Conservation (phyloP, 129 eudicot species). For the Chrysanthemum seticuspe region DNA sequence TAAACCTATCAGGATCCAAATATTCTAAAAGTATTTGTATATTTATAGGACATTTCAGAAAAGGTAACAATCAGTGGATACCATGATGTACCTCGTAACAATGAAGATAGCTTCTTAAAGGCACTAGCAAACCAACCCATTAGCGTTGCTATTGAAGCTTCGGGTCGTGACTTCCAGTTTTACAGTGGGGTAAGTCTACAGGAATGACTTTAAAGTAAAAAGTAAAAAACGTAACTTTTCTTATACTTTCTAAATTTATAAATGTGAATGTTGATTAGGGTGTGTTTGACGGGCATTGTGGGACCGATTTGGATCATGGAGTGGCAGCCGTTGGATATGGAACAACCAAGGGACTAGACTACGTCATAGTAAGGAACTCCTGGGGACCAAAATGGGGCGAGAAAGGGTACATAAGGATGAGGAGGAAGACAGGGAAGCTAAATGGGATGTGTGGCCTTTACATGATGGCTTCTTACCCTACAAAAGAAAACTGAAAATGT, state of each 20-base stretch:
- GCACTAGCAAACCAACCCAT: slow-evolving; percentile 94
- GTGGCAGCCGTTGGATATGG: slow-evolving; percentile 92
- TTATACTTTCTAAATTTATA: slow-evolving; percentile 5
- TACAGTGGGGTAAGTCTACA: slow-evolving; percentile 72
- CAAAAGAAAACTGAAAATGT: slow-evolving; percentile 44
- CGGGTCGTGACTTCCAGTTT: slow-evolving; percentile 89
- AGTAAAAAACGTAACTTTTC: background rate
- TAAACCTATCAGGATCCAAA: slow-evolving; percentile 3
- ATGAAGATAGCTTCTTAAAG: slow-evolving; percentile 73
- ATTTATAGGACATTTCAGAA: slow-evolving; percentile 56
- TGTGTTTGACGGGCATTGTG: slow-evolving; percentile 80
- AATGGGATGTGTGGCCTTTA: slow-evolving; percentile 74
- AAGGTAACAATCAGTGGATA: slow-evolving; percentile 75
- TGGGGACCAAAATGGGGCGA: slow-evolving; percentile 94
- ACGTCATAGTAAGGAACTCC: slow-evolving; percentile 68
- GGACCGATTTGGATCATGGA: slow-evolving; percentile 76
- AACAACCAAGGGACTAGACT: slow-evolving; percentile 51
- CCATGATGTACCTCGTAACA: slow-evolving; percentile 76
- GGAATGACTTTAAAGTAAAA: background rate
- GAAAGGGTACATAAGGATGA: slow-evolving; percentile 85
- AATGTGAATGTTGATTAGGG: slow-evolving; percentile 49
- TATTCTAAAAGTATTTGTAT: slow-evolving; percentile 6
- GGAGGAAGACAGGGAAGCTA: slow-evolving; percentile 66
- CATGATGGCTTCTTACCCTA: slow-evolving; percentile 86
- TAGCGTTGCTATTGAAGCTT: slow-evolving; percentile 88